A percentile compares a stretch with the other conserved stretches of the same genome.
These are phyloP conservation scores for Anastatica hierochuntica DNA, from an alignment of 345 rosid genomes.

Conservation along the genomic window DNA sequence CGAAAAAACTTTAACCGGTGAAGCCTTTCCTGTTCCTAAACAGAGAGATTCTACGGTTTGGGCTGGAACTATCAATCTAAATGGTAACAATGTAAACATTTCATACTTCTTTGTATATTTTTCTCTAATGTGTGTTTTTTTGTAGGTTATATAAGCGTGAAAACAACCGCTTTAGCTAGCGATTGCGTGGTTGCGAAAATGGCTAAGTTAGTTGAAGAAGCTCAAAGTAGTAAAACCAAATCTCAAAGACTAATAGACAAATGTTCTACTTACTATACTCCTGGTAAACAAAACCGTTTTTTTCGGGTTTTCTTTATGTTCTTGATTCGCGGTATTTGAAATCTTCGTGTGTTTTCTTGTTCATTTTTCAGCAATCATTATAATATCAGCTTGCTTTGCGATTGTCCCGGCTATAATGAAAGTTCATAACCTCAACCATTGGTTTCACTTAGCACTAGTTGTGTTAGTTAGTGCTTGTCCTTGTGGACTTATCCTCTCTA, in stretches of 20 bases:
- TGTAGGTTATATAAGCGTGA: constrained; percentile 61
- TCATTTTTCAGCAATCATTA: constrained; percentile 44
- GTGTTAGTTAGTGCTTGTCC: constrained; percentile 90
- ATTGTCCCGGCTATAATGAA: constrained; percentile 46
- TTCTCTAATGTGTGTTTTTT: background rate
- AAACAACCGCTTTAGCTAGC: constrained; percentile 70
- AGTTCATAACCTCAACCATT: constrained; percentile 32
- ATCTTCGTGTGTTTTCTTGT: background rate
- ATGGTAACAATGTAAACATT: constrained; percentile 34
- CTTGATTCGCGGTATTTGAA: background rate
- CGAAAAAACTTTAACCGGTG: constrained; percentile 83
- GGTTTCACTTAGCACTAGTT: constrained; percentile 77
- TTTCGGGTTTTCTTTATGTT: background rate
- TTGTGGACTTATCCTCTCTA: constrained; percentile 85
- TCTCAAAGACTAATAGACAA: constrained; percentile 69
- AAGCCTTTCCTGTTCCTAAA: constrained; percentile 77
- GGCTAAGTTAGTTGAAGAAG: constrained; percentile 94
- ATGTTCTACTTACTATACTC: constrained; percentile 69
- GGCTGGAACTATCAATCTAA: constrained; percentile 90
- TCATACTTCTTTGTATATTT: background rate
- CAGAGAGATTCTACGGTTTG: constrained; percentile 58
- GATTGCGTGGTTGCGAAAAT: constrained; percentile 83
- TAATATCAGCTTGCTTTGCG: constrained; percentile 46
- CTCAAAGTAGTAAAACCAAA: constrained; percentile 70
- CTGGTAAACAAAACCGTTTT: constrained; percentile 38